Conservation (phyloP, 1,139 yeast genomes). For the Lodderomyces jiufengensis region DNA sequence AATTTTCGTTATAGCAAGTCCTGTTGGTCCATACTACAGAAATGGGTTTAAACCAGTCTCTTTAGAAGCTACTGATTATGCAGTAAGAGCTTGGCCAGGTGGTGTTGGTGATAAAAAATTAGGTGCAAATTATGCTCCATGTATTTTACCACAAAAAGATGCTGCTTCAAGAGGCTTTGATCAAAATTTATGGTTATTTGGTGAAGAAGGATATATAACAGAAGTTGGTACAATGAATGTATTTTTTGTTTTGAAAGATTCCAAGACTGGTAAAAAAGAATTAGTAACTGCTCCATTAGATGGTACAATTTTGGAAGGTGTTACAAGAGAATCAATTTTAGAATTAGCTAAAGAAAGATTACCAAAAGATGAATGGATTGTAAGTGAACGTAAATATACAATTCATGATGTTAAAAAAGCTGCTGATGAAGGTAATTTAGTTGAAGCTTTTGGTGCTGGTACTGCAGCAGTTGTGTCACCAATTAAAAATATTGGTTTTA, state of each 20-base stretch:
- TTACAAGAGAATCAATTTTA: conserved; percentile 87
- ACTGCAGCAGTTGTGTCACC: conserved; percentile 98
- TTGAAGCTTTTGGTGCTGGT: conserved; percentile 96
- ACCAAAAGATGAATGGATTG: conserved; percentile 59
- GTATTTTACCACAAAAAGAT: conserved; percentile 80
- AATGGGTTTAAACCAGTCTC: conserved; percentile 93
- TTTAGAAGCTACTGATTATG: conserved; percentile 90
- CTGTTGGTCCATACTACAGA: conserved; percentile 90
- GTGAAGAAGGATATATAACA: conserved; percentile 83
- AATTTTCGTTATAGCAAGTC: conserved; percentile 82
- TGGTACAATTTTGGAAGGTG: conserved; percentile 96
- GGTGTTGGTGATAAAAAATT: conserved; percentile 94
- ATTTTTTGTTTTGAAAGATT: conserved; percentile 71
- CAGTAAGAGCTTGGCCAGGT: conserved; percentile 99
- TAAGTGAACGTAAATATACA: conserved; percentile 78
- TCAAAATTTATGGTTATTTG: conserved; percentile 95
- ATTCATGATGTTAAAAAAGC: conserved; percentile 76
- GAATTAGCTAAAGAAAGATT: conserved; percentile 71
- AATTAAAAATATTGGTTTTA: conserved; percentile 80
- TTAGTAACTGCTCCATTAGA: conserved; percentile 94
- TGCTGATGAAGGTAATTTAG: conserved; percentile 73
- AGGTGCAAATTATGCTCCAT: conserved; percentile 97
- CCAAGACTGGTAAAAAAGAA: conserved; percentile 84
- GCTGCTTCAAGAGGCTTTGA: conserved; percentile 90
- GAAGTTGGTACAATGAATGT: conserved; percentile 98